A percentile compares a stretch with the other conserved stretches of the same genome.
Conservation (phyloP, 2,329 filamentous ascomycete genomes). For the Neurospora crassa region DNA sequence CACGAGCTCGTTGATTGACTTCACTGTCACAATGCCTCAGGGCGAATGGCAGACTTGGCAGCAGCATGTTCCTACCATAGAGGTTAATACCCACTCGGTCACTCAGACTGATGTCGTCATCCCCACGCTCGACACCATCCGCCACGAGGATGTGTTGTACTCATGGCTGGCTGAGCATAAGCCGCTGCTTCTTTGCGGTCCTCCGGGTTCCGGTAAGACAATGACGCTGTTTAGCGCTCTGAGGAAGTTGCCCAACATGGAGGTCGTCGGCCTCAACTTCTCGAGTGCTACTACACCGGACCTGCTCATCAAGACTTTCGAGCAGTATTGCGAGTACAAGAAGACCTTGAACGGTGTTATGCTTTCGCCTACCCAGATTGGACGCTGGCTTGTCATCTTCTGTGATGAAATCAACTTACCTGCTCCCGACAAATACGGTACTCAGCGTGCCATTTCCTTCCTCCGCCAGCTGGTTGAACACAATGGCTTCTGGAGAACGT, state of each 20-base stretch:
- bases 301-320: slow-evolving; percentile 96
- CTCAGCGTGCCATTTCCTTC: slow-evolving; percentile 95
- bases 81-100: slow-evolving; percentile 97
- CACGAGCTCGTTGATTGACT: slow-evolving; percentile 84
- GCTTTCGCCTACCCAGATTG: slow-evolving; percentile 91
- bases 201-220: slow-evolving; percentile 96
- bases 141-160: slow-evolving; percentile 98
- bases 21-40: slow-evolving; percentile 77
- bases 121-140: slow-evolving; percentile 91
- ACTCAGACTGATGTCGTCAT: slow-evolving; percentile 98
- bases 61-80: slow-evolving; percentile 83
- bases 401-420: slow-evolving; percentile 99
- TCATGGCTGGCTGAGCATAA: slow-evolving; percentile 99
- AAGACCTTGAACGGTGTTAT: slow-evolving; percentile 96
- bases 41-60: slow-evolving; percentile 92
- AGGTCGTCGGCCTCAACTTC: slow-evolving; percentile 98
- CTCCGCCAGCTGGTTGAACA: slow-evolving; percentile 95
- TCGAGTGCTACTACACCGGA: slow-evolving; percentile 97
- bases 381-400: slow-evolving; percentile 96
- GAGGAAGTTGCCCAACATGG: slow-evolving; percentile 95
- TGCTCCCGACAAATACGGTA: slow-evolving; percentile 94
- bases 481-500: slow-evolving; percentile 97
- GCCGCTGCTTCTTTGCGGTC: slow-evolving; percentile 89
- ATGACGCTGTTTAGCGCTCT: slow-evolving; percentile 99
- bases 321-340: slow-evolving; percentile 99